Evolutionary conservation across 1,284 basidiomycete species (phyloP).

Genomic region (Irpex sp.): DNA sequence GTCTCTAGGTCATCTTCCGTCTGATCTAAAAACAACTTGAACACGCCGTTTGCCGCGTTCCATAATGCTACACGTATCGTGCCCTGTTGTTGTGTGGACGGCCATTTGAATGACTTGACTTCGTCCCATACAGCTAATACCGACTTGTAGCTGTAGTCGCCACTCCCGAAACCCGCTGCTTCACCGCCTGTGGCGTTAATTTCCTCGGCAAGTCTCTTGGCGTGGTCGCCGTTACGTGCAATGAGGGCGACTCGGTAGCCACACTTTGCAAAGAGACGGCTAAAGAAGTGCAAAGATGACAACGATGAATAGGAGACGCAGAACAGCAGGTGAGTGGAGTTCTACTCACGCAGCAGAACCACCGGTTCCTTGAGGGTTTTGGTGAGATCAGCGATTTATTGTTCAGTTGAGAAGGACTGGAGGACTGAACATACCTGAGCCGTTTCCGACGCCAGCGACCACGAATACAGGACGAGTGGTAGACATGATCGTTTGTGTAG

Average conservation of each 20-base stretch:
- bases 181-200: slow-evolving; percentile 58
- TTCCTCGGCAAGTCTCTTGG: slow-evolving; percentile 51
- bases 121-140: slow-evolving; percentile 51
- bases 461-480: not conserved
- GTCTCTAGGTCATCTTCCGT: slow-evolving; percentile 55
- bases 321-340: not conserved
- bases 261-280: slow-evolving; percentile 58
- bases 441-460: not conserved
- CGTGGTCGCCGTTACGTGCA: slow-evolving; percentile 51
- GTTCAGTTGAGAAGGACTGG: not conserved
- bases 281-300: slow-evolving; percentile 23
- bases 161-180: slow-evolving; percentile 57
- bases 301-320: not conserved
- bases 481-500: not conserved
- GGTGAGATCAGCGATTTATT: not conserved
- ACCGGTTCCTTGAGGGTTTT: not conserved
- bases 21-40: slow-evolving; percentile 67
- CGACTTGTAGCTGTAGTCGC: slow-evolving; percentile 50
- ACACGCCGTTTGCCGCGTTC: slow-evolving; percentile 57
- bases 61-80: slow-evolving; percentile 64
- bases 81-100: slow-evolving; percentile 29
- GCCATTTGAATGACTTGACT: slow-evolving; percentile 48
- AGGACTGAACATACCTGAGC: not conserved
- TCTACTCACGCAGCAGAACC: not conserved
- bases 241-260: slow-evolving; percentile 71